A percentile compares a stretch with the other conserved stretches of the same genome.
Evolutionary conservation across 441 rosid genomes (phyloP).

Genomic region (Manihot esculenta): DNA sequence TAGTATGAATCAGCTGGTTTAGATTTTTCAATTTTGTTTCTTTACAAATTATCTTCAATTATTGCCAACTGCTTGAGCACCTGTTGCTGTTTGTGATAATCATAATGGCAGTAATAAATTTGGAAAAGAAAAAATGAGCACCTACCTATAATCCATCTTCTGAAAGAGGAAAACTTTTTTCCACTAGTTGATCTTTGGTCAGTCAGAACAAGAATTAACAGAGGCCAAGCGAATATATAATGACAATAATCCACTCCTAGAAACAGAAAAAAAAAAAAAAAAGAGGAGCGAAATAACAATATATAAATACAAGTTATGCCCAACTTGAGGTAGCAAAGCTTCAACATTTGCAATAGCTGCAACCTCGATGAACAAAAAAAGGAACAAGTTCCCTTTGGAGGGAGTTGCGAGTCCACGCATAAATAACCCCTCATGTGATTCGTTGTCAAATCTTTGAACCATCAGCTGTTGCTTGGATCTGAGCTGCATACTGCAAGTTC

Average conservation of each 20-base stretch:
- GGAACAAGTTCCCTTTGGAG: neutral
- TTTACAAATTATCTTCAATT: neutral
- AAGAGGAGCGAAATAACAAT: too few species aligned
- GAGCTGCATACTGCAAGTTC: conserved; percentile 56
- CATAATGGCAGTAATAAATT: neutral
- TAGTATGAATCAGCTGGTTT: too few species aligned
- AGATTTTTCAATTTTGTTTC: too few species aligned
- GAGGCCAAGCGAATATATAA: neutral
- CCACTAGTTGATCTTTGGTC: neutral
- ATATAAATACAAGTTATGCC: neutral
- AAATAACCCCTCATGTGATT: neutral
- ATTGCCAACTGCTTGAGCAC: neutral
- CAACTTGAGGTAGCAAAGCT: neutral
- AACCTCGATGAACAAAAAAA: neutral
- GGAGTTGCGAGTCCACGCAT: too few species aligned
- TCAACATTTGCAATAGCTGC: conserved; percentile 5
- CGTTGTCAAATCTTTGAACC: conserved; percentile 15
- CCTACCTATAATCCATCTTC: neutral
- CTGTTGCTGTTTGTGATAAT: too few species aligned
- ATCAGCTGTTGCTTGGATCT: conserved; percentile 42
- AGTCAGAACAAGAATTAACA: neutral
- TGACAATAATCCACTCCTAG: neutral
- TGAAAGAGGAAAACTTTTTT: neutral
- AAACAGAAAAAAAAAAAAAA: neutral
- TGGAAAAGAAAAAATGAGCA: neutral